Conservation (phyloP, 2,329 filamentous ascomycete genomes). For the Rutstroemia sp. region DNA sequence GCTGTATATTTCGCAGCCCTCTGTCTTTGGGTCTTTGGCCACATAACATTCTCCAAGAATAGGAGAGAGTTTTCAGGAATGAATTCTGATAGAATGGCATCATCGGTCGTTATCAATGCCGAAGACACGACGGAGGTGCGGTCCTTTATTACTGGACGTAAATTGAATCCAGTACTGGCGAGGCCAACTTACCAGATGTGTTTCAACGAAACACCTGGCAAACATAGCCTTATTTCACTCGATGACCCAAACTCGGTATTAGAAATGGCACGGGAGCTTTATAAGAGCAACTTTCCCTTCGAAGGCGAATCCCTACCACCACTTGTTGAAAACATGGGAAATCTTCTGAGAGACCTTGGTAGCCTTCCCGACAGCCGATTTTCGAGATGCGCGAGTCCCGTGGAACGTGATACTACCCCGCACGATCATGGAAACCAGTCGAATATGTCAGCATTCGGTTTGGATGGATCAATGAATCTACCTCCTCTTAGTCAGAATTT, state of each 20-base stretch:
- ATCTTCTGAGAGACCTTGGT: slow-evolving; percentile 54
- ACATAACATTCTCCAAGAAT: neutral
- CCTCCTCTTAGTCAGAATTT: too few species aligned
- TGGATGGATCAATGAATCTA: too few species aligned
- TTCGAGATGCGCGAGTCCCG: slow-evolving; percentile 6
- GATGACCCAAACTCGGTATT: neutral
- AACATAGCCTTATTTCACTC: neutral
- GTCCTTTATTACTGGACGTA: neutral
- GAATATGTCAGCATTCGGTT: too few species aligned
- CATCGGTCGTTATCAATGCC: too few species aligned
- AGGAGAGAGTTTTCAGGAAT: too few species aligned
- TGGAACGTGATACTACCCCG: neutral
- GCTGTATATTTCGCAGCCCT: slow-evolving; percentile 62
- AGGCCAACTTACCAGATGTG: neutral
- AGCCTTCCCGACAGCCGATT: slow-evolving; percentile 36
- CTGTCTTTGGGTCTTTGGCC: slow-evolving; percentile 46
- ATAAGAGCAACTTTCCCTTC: slow-evolving; percentile 44
- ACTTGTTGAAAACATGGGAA: slow-evolving; percentile 60
- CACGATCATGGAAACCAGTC: too few species aligned
- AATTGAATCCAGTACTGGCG: neutral
- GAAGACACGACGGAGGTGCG: neutral
- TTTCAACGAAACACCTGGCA: neutral
- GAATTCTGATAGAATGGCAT: too few species aligned
- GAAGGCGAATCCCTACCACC: slow-evolving; percentile 43
- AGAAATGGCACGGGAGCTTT: slow-evolving; percentile 33